These are phyloP conservation scores for Staphylotrichum longicolle DNA, from an alignment of 495 filamentous ascomycete species.

Conservation along the genomic window DNA sequence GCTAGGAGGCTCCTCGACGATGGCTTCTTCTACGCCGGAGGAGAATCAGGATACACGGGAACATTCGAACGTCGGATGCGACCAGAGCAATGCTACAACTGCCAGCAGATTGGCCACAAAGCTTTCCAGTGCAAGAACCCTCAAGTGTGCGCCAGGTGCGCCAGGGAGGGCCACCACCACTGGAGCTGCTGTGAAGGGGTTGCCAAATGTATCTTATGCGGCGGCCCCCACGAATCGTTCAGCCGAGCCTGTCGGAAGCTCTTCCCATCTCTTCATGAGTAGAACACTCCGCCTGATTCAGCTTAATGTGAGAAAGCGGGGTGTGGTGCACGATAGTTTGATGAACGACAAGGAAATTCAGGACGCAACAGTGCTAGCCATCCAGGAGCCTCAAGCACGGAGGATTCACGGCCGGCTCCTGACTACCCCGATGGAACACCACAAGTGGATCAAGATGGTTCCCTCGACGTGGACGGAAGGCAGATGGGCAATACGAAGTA, in stretches of 20 bases:
- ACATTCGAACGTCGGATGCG: too few relatives aligned
- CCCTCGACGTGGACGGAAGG: too few relatives aligned
- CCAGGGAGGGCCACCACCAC: too few relatives aligned
- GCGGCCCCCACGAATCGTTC: too few relatives aligned
- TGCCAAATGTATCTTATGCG: too few relatives aligned
- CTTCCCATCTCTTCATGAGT: neutral
- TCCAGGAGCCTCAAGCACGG: conserved; percentile 5
- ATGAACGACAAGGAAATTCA: conserved; percentile 2
- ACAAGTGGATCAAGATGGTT: conserved; percentile 7
- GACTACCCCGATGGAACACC: conserved; percentile 3
- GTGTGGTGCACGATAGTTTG: neutral
- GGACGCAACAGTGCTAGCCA: conserved; percentile 3
- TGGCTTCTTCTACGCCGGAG: neutral
- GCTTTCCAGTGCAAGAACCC: too few relatives aligned
- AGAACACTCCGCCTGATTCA: neutral
- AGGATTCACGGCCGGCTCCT: conserved; percentile 1
- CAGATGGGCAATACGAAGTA: neutral
- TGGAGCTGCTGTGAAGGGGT: too few relatives aligned
- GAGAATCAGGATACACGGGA: neutral
- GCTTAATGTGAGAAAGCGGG: neutral
- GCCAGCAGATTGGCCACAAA: too few relatives aligned
- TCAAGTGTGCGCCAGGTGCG: too few relatives aligned
- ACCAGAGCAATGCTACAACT: too few relatives aligned
- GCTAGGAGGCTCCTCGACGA: neutral
- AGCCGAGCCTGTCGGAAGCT: too few relatives aligned